Base-by-base conservation (phyloP, 352 stramenopile species). In the Phytopythium litorale region DNA sequence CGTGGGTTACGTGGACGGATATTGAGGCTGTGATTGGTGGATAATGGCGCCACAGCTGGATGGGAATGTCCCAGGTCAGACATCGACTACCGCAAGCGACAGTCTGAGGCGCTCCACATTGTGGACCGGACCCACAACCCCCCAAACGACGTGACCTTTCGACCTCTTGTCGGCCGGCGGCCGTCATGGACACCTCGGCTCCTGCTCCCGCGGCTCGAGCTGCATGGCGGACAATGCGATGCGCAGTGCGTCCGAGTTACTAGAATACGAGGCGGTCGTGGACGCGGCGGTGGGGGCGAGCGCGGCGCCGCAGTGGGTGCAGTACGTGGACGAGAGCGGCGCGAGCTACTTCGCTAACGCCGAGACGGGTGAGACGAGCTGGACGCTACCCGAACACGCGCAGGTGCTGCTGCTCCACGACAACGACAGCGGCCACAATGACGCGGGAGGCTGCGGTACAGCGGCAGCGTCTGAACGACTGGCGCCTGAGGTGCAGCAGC, bases 331-430 rank as follows among this genome's bases (percentile, higher is more conserved):
- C 19, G 73, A 72, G 15, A 65, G 71, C 46, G 75, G 73, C n/a
- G 71, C 84, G 19, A 56, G 32, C 15, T 87, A 86, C 64, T 84
- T 73, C 51, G 71, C 50, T 23, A 79, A 87, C 49, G 38, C 72
- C 1, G 37, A 42, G n/a, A 82, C 69, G 8, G 73, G 67, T 30
- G 79, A 83, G 57, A 82, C 76, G 33, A 70, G 65, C 28, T 87
- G 79, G 79, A 60, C 64, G 15, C 64, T 72, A 5, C 76, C 75
- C 15, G 40, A 21, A 23, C 58, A 53, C 18, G 56, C 43, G 3
- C 55, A 70, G 18, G n/a, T 53, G n/a, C 45, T 68, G 28, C 37
- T 66, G 28, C 40, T 42, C 1, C 35, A 63, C 15, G 25, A 64
- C 9, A 16, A 45, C 5, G n/a, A 15, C 15, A 19, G 7, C 5